A percentile compares a stretch with the other conserved stretches of the same genome.
Conservation (phyloP, 129 eudicot species). For the Helianthus annuus region DNA sequence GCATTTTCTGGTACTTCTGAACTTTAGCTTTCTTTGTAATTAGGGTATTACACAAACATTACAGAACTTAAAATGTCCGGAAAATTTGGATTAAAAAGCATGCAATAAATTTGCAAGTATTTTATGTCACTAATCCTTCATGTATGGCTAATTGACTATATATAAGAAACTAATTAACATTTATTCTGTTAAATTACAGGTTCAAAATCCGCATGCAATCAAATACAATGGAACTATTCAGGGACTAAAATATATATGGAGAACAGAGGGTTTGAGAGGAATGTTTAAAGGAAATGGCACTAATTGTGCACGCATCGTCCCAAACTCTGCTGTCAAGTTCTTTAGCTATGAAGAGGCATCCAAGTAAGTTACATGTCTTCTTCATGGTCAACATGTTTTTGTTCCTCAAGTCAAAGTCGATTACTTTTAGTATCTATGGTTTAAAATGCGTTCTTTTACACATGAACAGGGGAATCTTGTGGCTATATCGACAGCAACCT, state of each 20-base stretch:
- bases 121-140: neutral
- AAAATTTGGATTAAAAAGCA: neutral
- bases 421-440: slow-evolving; percentile 3
- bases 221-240: slow-evolving; percentile 92
- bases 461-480: slow-evolving; percentile 77
- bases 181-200: slow-evolving; percentile 44
- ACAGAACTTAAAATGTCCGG: neutral
- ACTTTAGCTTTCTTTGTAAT: neutral
- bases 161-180: neutral
- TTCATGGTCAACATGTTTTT: slow-evolving; percentile 2
- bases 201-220: slow-evolving; percentile 89
- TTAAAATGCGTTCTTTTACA: neutral
- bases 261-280: slow-evolving; percentile 91
- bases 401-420: neutral
- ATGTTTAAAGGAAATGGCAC: slow-evolving; percentile 98
- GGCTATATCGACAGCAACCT: slow-evolving; percentile 74
- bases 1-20: slow-evolving; percentile 6
- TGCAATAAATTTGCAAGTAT: neutral
- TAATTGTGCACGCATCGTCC: slow-evolving; percentile 98
- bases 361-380: slow-evolving; percentile 50
- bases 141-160: neutral
- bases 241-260: slow-evolving; percentile 93
- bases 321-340: slow-evolving; percentile 96
- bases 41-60: slow-evolving; percentile 17
- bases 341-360: slow-evolving; percentile 99